Conservation (phyloP, 768 basidiomycete species). For the Leccinum pellstonianum region DNA sequence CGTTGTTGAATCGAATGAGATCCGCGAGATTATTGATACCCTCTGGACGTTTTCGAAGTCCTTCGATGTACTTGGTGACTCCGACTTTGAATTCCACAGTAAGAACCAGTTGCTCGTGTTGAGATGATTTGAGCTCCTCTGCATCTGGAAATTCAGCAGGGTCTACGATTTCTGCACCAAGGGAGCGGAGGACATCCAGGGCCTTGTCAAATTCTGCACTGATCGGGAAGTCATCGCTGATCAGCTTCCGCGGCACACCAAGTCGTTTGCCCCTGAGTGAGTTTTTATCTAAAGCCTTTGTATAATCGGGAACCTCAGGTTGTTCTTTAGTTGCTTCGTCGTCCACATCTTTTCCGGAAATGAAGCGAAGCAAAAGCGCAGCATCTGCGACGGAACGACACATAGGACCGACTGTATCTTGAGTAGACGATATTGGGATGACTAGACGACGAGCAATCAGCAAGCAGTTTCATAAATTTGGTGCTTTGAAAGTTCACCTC, state of each 20-base stretch:
- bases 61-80: slow-evolving; percentile 47
- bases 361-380: slow-evolving; percentile 50
- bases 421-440: slow-evolving; percentile 54
- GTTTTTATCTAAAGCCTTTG: slow-evolving; percentile 46
- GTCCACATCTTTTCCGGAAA: slow-evolving; percentile 52
- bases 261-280: slow-evolving; percentile 52
- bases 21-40: slow-evolving; percentile 56
- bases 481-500: slow-evolving; percentile 23
- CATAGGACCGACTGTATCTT: slow-evolving; percentile 61
- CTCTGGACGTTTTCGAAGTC: slow-evolving; percentile 50
- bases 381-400: slow-evolving; percentile 54
- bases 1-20: slow-evolving; percentile 55
- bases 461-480: not conserved
- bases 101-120: slow-evolving; percentile 53
- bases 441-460: slow-evolving; percentile 33
- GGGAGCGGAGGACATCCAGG: slow-evolving; percentile 34
- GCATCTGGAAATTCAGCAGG: slow-evolving; percentile 59
- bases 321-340: slow-evolving; percentile 53
- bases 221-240: slow-evolving; percentile 23
- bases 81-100: slow-evolving; percentile 62
- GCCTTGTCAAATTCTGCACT: slow-evolving; percentile 40
- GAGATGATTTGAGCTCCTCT: slow-evolving; percentile 44
- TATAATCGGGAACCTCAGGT: slow-evolving; percentile 57
- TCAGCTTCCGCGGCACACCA: slow-evolving; percentile 48
- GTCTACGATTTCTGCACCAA: slow-evolving; percentile 56